Base-by-base conservation (phyloP, 305 asterid genomes). In the Rubia tinctorum region DNA sequence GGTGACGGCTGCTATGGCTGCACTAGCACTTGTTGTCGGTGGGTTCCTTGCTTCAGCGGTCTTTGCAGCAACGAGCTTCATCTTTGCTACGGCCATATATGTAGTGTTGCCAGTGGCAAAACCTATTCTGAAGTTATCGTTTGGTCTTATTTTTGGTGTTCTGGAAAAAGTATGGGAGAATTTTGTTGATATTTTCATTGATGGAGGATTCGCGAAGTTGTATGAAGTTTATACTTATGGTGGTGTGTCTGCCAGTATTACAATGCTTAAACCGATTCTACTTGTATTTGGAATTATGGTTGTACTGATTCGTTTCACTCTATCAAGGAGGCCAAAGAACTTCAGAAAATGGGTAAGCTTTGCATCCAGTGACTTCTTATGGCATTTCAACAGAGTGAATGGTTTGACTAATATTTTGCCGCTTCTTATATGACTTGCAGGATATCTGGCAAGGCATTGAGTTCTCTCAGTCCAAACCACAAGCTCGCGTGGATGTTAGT, bases 401-500 rank as follows among this genome's bases (percentile, higher is more conserved):
- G 62, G 69, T 78, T 51, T 75, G 74, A 68, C 73, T 69, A 71
- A 62, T 59, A 30, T 34, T 69, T 77, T 22, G 70, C 23, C 40
- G 61, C 68, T 12, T 45, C 56, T 66, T 81, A 70, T 84, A 72
- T 76, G 68, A 78, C 74, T 62, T 85, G 88, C 91, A 92, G 99
- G 99, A 95, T 81, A 84, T 95, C 75, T 95, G 99, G 98, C 98
- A 95, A 92, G 92, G 94, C 73, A 88, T 90, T 77, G 98, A 89
- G 81, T 95, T 95, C 79, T 89, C 97, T 75, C 98, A 92, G 76
- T 95, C 99, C 66, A 95, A 90, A 82, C 88, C 99, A 73, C 96
- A 95, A 89, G 98, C 99, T 63, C 98, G 98, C 71, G 96, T 95
- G 80, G 98, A 95, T 89, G 98, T 95, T 69, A 87, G 99, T 86